phyloP scores from a whole-genome alignment of 2,329 filamentous ascomycete species.

The Phialophora verrucosa region DNA sequence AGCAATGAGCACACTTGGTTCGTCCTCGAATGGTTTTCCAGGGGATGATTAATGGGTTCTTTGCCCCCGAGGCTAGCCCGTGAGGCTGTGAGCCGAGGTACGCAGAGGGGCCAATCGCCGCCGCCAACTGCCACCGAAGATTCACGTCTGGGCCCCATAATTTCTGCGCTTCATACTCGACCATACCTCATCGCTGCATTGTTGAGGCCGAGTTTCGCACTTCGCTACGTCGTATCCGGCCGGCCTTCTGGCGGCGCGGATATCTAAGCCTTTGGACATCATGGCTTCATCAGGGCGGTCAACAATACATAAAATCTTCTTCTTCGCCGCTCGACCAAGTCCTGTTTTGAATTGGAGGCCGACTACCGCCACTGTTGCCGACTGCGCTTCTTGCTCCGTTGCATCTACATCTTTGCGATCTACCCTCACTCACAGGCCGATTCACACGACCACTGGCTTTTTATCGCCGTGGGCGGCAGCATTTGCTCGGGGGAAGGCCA shows the following conservation, averaged over 20 bases:
- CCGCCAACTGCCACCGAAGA: conserved; percentile 10
- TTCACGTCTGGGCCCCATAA: conserved; percentile 7
- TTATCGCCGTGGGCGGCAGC: background rate
- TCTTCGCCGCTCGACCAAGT: conserved; percentile 16
- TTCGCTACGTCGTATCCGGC: conserved; percentile 8
- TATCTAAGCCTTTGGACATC: conserved; percentile 5
- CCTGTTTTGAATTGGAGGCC: conserved; percentile 8
- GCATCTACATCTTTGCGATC: conserved; percentile 1
- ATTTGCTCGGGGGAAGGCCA: conserved; percentile 2
- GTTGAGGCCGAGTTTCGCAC: conserved; percentile 8
- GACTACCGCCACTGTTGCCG: background rate
- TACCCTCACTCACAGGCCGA: conserved; percentile 15
- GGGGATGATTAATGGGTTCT: background rate
- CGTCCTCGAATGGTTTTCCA: background rate
- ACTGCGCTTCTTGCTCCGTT: background rate
- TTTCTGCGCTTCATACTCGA: conserved; percentile 5
- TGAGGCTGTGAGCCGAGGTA: conserved; percentile 22
- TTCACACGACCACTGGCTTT: conserved; percentile 1
- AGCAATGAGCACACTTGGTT: conserved; percentile 10
- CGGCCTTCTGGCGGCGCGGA: conserved; percentile 16
- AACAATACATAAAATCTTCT: conserved; percentile 30
- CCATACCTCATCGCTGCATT: conserved; percentile 11
- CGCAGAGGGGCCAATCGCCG: background rate
- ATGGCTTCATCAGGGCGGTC: conserved; percentile 31
- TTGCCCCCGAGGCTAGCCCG: conserved; percentile 15